Evolutionary conservation across 2,329 filamentous ascomycete species (phyloP), one percentile per base, ranked within the genome.

Genomic region (Aspergillus melleus): DNA sequence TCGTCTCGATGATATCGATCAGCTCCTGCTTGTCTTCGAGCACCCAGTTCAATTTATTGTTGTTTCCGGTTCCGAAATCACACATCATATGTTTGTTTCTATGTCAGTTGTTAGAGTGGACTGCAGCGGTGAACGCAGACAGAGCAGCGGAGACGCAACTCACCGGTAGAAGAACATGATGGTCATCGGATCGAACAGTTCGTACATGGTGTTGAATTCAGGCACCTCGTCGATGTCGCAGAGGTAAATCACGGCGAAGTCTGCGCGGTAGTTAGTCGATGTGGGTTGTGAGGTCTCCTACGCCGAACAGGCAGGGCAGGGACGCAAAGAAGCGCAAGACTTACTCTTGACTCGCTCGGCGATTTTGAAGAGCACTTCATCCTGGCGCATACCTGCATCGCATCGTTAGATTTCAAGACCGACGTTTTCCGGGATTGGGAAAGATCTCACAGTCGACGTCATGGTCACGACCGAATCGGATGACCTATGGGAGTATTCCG

Each of bases 41-140:
- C 52, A 96, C 91, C 89, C 92, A 96, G 75, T 97, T 97, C 68
- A 97, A 83, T 77, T 98, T 98, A 77, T 99, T 99, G 78, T 99
- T 99, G 80, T 99, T 96, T 66, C 95, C 95, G 1, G 95, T 99
- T 51, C 94, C 94, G 68, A 97, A 92, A 85, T 98, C 94, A 76
- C 76, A 78, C 74, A 79, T 96, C 87, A 98, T 98, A 79, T 97
- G 92, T 77, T 99, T 99, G 76, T 99, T 99, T 63, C 44, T 47
- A 14, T 1, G 6, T 42, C 36, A 14, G 6, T 3, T 1, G 36
- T 42, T 3, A 42, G 36, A 6, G 14, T n/a, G 36, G 4, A n/a
- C 16, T 42, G 12, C 6, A 12, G 36, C 16, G 14, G 36, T 94
- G 87, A 82, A 93, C 96, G 84, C 51, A 59, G 36, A 49, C n/a